Conservation (phyloP, 371 early-diverging fungal genomes). For the Apophysomyces trapeziformis region DNA sequence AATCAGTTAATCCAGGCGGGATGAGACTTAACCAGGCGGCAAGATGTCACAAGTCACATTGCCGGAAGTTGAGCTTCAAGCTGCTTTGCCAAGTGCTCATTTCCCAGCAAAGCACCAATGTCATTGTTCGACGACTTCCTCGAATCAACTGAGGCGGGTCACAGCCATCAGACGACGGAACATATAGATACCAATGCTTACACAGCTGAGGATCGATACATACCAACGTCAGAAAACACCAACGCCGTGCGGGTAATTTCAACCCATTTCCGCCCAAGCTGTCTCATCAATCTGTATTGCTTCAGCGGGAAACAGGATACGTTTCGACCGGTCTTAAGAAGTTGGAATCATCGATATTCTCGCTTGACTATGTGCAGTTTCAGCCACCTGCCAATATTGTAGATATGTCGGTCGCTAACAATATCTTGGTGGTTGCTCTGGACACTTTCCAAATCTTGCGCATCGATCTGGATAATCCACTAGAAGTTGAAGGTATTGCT, state of each 20-base stretch:
- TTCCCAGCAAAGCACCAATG: background rate
- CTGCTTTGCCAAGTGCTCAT: background rate
- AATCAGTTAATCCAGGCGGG: too few species aligned
- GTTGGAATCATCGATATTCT: conserved; percentile 7
- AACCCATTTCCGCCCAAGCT: background rate
- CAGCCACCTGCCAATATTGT: conserved; percentile 51
- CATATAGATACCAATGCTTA: background rate
- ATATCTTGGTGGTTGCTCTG: conserved; percentile 75
- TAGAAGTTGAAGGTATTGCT: conserved; percentile 35
- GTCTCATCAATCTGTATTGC: background rate
- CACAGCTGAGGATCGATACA: background rate
- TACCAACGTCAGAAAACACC: background rate
- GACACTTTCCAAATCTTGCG: conserved; percentile 68
- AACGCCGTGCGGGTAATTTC: background rate
- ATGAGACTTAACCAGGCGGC: too few species aligned
- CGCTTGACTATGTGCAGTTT: conserved; percentile 7
- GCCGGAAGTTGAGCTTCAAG: background rate
- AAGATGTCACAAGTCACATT: background rate
- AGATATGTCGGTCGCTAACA: conserved; percentile 79
- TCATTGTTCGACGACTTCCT: conserved; percentile 16
- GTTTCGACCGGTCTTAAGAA: background rate
- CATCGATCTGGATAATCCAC: conserved; percentile 68
- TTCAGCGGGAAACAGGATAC: background rate
- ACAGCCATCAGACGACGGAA: background rate
- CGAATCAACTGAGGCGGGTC: conserved; percentile 9